Conservation (phyloP, 1,284 basidiomycete genomes). For the Sanghuangporus baumii region DNA sequence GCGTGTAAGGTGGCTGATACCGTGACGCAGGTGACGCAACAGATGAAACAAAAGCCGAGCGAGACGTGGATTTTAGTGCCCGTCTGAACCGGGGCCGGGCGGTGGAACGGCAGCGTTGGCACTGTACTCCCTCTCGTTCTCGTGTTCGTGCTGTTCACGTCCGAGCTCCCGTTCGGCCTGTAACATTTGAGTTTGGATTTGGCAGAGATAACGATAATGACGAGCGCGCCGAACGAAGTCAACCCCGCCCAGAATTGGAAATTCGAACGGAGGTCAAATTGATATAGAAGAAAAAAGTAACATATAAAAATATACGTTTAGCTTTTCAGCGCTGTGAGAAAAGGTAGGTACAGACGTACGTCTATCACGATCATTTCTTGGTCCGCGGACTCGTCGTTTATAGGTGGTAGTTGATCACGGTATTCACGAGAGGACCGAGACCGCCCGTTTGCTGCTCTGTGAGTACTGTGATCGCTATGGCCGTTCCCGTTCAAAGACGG, state of each 20-base stretch:
- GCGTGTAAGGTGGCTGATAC: too few relatives aligned
- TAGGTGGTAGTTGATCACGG: neutral
- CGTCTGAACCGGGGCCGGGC: neutral
- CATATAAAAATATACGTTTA: neutral
- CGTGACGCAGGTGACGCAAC: too few relatives aligned
- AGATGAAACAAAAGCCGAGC: too few relatives aligned
- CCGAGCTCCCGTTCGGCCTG: neutral
- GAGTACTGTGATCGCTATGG: neutral
- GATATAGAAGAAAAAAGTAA: too few relatives aligned
- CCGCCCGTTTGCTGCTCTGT: neutral
- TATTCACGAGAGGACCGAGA: neutral
- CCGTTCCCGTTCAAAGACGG: neutral
- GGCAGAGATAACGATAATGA: neutral
- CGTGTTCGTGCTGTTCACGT: neutral
- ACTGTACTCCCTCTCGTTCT: neutral
- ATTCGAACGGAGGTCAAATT: too few relatives aligned
- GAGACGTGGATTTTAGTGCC: too few relatives aligned
- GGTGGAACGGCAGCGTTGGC: neutral
- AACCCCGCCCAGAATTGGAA: too few relatives aligned
- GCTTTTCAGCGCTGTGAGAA: neutral
- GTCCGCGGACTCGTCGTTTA: neutral
- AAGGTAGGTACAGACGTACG: neutral
- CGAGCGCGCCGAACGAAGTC: too few relatives aligned
- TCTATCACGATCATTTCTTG: constrained; percentile 2
- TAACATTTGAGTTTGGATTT: neutral